A percentile compares a stretch with the other conserved stretches of the same genome.
phyloP scores from a whole-genome alignment of 108 stramenopile genomes.

The Cyclotella atomus region DNA sequence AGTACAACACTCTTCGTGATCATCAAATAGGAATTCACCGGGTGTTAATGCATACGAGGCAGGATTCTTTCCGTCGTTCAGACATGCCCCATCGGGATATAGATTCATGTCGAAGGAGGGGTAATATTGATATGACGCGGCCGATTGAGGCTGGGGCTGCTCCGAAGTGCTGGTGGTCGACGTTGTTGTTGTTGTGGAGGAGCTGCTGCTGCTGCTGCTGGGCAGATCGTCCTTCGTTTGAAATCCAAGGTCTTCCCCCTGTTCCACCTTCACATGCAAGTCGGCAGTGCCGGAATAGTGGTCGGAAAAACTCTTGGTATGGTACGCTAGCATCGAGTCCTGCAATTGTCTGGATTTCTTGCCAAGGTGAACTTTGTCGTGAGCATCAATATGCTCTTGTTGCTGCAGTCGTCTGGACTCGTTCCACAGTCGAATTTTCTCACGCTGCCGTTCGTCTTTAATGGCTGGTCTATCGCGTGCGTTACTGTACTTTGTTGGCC shows the following conservation, averaged over 20 bases:
- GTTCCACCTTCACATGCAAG: conserved; percentile 3
- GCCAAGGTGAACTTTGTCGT: neutral
- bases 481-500: neutral
- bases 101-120: conserved; percentile 33
- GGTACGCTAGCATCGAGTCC: neutral
- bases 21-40: conserved; percentile 25
- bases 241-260: conserved; percentile 9
- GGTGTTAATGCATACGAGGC: conserved; percentile 6
- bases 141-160: neutral
- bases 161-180: neutral
- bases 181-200: too few species aligned
- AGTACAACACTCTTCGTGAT: conserved; percentile 13
- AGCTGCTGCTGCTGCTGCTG: neutral
- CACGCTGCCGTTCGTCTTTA: conserved; percentile 12
- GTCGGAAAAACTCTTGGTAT: neutral
- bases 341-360: neutral
- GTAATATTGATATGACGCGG: conserved; percentile 7
- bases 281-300: neutral
- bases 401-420: neutral
- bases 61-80: conserved; percentile 32
- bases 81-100: conserved; percentile 41
- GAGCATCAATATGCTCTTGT: too few species aligned
- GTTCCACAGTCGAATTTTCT: conserved; percentile 23
- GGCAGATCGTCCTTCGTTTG: neutral
- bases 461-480: conserved; percentile 15